Evolutionary conservation across 2,329 filamentous ascomycete species (phyloP).

Genomic region (Trichoderma sp.): DNA sequence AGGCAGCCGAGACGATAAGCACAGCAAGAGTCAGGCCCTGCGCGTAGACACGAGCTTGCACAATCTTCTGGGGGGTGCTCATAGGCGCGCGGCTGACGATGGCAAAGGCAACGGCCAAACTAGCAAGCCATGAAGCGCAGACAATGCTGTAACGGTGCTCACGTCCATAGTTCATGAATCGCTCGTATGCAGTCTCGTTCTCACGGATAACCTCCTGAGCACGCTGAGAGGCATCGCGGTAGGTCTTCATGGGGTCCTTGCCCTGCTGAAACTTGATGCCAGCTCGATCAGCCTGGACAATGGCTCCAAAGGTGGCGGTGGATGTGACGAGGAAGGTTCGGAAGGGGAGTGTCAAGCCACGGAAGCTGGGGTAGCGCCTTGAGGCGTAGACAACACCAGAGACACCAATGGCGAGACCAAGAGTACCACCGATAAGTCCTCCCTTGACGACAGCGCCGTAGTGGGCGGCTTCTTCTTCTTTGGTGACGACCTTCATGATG

Average conservation of each 20-base stretch:
- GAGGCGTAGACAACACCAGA: slow-evolving; percentile 66
- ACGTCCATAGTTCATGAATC: slow-evolving; percentile 68
- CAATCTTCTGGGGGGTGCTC: slow-evolving; percentile 76
- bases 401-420: slow-evolving; percentile 65
- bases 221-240: slow-evolving; percentile 62
- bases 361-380: slow-evolving; percentile 73
- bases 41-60: slow-evolving; percentile 92
- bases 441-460: slow-evolving; percentile 78
- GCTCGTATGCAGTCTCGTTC: slow-evolving; percentile 56
- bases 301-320: slow-evolving; percentile 77
- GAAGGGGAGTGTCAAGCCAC: slow-evolving; percentile 81
- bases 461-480: slow-evolving; percentile 87
- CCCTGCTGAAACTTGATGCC: slow-evolving; percentile 63
- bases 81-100: slow-evolving; percentile 76
- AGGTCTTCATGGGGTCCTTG: slow-evolving; percentile 62
- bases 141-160: slow-evolving; percentile 87
- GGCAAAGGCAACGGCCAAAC: slow-evolving; percentile 71
- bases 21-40: slow-evolving; percentile 86
- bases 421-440: slow-evolving; percentile 67
- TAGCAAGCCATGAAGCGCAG: slow-evolving; percentile 74
- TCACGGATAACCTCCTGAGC: slow-evolving; percentile 52
- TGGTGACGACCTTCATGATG: slow-evolving; percentile 90
- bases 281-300: slow-evolving; percentile 78
- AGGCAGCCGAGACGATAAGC: slow-evolving; percentile 74
- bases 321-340: slow-evolving; percentile 87